Evolutionary conservation across 2,329 filamentous ascomycete genomes (phyloP).

Genomic region (Madurella mycetomatis): DNA sequence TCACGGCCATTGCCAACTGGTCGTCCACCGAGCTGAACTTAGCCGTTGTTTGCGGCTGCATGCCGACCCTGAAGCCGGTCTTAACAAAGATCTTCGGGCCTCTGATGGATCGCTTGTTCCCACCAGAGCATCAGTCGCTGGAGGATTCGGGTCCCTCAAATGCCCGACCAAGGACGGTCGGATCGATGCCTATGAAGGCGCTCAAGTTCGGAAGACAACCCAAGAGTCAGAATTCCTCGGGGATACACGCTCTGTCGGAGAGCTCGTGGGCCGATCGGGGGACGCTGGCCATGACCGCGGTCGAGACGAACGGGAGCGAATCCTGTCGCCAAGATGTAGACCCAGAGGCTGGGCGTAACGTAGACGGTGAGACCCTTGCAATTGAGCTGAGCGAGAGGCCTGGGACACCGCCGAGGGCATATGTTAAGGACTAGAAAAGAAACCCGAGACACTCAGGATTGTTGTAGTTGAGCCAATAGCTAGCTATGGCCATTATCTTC

Average conservation of each 20-base stretch:
- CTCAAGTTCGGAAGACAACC: background rate
- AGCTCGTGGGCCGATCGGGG: background rate
- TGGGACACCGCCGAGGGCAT: too few species aligned
- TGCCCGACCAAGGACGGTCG: slow-evolving; percentile 6
- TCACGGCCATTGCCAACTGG: slow-evolving; percentile 25
- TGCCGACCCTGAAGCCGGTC: slow-evolving; percentile 28
- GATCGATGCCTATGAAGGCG: slow-evolving; percentile 9
- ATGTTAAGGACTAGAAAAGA: too few species aligned
- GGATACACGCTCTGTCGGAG: background rate
- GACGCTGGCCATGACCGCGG: background rate
- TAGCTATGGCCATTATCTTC: too few species aligned
- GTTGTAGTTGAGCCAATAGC: too few species aligned
- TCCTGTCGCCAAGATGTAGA: background rate
- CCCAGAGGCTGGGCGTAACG: background rate
- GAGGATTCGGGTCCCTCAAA: background rate
- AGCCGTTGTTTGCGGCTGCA: slow-evolving; percentile 28
- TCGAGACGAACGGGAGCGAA: background rate
- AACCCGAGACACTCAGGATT: too few species aligned
- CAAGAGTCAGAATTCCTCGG: too few species aligned
- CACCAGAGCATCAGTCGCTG: background rate
- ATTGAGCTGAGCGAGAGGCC: background rate
- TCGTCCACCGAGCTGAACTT: slow-evolving; percentile 27
- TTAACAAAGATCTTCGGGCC: slow-evolving; percentile 25
- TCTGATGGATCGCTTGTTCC: slow-evolving; percentile 4
- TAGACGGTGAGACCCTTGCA: background rate